Evolutionary conservation across 306 rosid genomes (phyloP), one percentile per base, ranked within the genome.

Genomic region (Malus sieversii): DNA sequence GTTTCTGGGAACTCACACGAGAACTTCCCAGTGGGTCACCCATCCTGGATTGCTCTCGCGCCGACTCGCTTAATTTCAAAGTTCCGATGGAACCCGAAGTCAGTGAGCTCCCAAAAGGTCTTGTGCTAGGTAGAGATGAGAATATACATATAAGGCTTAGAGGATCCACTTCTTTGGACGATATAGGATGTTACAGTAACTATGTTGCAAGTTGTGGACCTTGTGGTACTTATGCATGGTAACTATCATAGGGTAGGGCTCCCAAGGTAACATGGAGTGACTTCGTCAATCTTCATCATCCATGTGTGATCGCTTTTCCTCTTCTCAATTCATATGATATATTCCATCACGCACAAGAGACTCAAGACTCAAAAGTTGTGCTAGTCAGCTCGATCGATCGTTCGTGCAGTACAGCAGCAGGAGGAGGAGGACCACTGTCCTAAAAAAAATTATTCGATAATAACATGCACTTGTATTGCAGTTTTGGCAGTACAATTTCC

Each of bases 291-390:
- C 72, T 63, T 74, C 82, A 68, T 83, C 81, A 75, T 82, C 93
- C 93, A 90, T 84, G 90, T 90, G 92, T 85, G 44, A 64, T 78
- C 66, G 42, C 81, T 63, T 72, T 83, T 10, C 79, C 75, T 67
- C 55, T 83, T 74, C 79, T 55, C 75, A 15, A 51, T 51, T 51
- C 55, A 51, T 51, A 12, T 13, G 27, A 72, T 19, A 72, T 19
- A 72, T 46, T 76, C 81, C 82, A 75, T 13, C 66, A n/a, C 55
- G 1, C 55, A 51, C 55, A 51, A 16, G 19, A 48, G 55, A 46
- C 18, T 14, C 6, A 16, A 46, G 19, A 1, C 8, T 15, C 30
- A 20, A 71, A 46, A 71, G 65, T 23, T 53, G 38, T 2, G 46
- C 48, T 32, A 1, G 46, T 52, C 55, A 5, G 55, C 55, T 48